phyloP scores from a whole-genome alignment of 352 stramenopile species.

The Phytopythium delawarense region DNA sequence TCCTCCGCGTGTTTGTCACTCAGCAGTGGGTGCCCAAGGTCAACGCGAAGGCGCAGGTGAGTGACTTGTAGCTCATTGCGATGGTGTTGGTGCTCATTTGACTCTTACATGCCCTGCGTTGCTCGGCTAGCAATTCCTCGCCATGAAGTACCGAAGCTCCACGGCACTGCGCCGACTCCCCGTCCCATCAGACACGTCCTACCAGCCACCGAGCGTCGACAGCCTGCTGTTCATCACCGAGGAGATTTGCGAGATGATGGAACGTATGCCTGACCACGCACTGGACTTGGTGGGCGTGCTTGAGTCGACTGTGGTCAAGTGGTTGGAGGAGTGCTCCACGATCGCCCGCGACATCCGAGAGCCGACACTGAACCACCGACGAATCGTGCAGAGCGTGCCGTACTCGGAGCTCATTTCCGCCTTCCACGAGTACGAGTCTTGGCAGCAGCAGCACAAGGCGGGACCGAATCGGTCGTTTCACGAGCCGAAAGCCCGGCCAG shows the following conservation, averaged over 20 bases:
- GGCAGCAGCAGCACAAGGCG: conserved; percentile 49
- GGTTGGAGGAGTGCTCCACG: conserved; percentile 60
- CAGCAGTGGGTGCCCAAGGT: conserved; percentile 79
- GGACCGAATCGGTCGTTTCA: conserved; percentile 44
- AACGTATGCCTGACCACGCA: conserved; percentile 58
- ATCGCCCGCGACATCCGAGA: conserved; percentile 82
- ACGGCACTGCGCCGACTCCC: conserved; percentile 43
- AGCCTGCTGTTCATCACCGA: conserved; percentile 68
- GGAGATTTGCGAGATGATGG: conserved; percentile 67
- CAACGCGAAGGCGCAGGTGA: conserved; percentile 52
- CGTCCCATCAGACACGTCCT: conserved; percentile 68
- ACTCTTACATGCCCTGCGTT: background rate
- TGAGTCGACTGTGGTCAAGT: conserved; percentile 60
- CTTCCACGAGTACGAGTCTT: conserved; percentile 71
- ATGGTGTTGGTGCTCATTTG: background rate
- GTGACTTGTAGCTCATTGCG: background rate
- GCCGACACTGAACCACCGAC: conserved; percentile 62
- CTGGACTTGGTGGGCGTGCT: conserved; percentile 57
- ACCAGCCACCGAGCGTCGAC: conserved; percentile 72
- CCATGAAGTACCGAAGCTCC: conserved; percentile 43
- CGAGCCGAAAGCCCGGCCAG: conserved; percentile 36
- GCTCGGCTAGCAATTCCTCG: conserved; percentile 39
- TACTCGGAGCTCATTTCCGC: conserved; percentile 50
- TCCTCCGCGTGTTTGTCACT: conserved; percentile 61
- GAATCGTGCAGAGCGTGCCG: conserved; percentile 45